These are phyloP conservation scores for Suhomyces sp. DNA, from an alignment of 805 yeast genomes.

Conservation along the genomic window DNA sequence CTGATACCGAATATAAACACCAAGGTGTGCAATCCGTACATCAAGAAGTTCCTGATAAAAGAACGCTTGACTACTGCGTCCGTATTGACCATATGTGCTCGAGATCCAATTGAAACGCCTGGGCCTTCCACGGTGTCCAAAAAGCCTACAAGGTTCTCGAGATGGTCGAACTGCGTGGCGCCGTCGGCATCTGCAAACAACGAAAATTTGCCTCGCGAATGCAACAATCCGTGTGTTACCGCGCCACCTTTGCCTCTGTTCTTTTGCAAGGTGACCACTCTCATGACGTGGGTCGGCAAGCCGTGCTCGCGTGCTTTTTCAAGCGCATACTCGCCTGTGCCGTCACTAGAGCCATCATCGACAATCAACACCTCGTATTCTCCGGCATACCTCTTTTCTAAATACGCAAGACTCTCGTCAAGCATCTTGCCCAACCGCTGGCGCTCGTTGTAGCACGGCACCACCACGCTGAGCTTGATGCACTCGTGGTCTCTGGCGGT, in stretches of 20 bases:
- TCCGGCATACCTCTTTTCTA: conserved; percentile 35
- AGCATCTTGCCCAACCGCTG: conserved; percentile 68
- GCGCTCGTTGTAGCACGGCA: conserved; percentile 93
- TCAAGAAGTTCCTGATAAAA: conserved; percentile 79
- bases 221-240: conserved; percentile 86
- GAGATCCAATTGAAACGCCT: conserved; percentile 81
- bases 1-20: conserved; percentile 88
- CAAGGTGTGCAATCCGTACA: conserved; percentile 87
- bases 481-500: conserved; percentile 22
- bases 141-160: conserved; percentile 46
- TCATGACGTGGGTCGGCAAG: conserved; percentile 55
- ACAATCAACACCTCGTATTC: conserved; percentile 78
- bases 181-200: conserved; percentile 98
- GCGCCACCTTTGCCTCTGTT: conserved; percentile 96
- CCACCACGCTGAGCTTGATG: conserved; percentile 68
- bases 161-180: conserved; percentile 78
- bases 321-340: conserved; percentile 71
- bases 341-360: conserved; percentile 89
- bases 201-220: conserved; percentile 65
- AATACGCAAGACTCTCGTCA: conserved; percentile 59
- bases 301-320: conserved; percentile 50
- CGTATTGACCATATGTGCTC: conserved; percentile 95
- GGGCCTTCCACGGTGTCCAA: conserved; percentile 39
- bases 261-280: conserved; percentile 64
- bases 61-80: conserved; percentile 97